These are phyloP conservation scores for thale cress (Arabidopsis thaliana) DNA, from an alignment of 345 rosid genomes.

Conservation along the genomic window DNA sequence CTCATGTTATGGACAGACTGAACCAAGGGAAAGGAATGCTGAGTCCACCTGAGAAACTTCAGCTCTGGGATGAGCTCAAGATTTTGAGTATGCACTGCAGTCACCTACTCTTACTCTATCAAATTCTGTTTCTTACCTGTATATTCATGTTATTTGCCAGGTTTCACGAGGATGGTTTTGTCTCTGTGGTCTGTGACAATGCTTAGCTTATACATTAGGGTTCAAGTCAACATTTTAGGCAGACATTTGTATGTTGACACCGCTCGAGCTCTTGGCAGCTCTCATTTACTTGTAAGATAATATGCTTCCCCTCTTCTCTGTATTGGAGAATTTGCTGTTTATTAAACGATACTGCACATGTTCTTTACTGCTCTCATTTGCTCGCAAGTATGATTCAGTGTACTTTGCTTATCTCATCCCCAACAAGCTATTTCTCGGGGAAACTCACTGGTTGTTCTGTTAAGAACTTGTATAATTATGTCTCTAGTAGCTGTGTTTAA, in stretches of 20 bases:
- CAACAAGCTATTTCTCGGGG: neutral
- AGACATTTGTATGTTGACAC: constrained; percentile 88
- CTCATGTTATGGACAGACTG: constrained; percentile 66
- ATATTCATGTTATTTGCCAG: constrained; percentile 47
- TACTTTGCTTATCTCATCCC: neutral
- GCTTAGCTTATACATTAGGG: constrained; percentile 80
- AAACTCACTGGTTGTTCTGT: neutral
- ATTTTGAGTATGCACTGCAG: constrained; percentile 59
- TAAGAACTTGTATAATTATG: constrained; percentile 1
- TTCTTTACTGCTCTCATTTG: constrained; percentile 3
- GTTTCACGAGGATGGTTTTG: constrained; percentile 80
- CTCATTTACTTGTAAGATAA: constrained; percentile 62
- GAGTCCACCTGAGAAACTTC: constrained; percentile 68
- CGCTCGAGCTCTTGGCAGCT: constrained; percentile 67
- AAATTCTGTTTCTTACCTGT: neutral
- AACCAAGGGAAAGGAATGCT: constrained; percentile 72
- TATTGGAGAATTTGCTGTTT: neutral
- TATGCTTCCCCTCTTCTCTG: constrained; percentile 19
- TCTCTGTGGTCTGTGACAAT: constrained; percentile 80
- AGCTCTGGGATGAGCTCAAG: constrained; percentile 84
- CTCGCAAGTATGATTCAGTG: neutral
- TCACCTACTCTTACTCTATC: constrained; percentile 16
- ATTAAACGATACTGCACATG: neutral
- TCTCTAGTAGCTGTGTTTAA: constrained; percentile 3
- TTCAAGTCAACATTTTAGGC: constrained; percentile 93